A percentile compares a stretch with the other conserved stretches of the same genome.
These are phyloP conservation scores for Sechiopsis laciniata DNA, from an alignment of 306 rosid species.

Conservation along the genomic window DNA sequence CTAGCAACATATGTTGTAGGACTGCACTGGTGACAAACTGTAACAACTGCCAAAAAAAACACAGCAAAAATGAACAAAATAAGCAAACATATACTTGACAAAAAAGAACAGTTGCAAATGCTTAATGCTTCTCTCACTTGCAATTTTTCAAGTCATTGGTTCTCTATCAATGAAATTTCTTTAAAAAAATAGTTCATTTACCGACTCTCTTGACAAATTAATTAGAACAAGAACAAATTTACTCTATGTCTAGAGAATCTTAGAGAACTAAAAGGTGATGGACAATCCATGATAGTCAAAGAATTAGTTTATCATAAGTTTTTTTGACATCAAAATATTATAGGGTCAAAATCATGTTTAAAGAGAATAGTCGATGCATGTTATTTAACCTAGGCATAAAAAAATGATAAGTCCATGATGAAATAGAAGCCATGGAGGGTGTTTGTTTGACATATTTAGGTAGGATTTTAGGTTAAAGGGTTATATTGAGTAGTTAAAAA, in stretches of 20 bases:
- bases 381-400: too few species aligned
- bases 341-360: too few species aligned
- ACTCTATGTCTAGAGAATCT: too few species aligned
- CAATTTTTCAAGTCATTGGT: background rate
- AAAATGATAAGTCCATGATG: background rate
- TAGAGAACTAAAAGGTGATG: too few species aligned
- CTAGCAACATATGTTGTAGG: constrained; percentile 40
- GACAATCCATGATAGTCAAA: too few species aligned
- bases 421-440: background rate
- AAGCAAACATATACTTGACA: constrained; percentile 21
- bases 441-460: too few species aligned
- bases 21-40: constrained; percentile 36
- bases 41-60: constrained; percentile 26
- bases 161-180: background rate
- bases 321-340: too few species aligned
- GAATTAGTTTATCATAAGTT: too few species aligned
- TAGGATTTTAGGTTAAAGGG: too few species aligned
- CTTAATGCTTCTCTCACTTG: background rate
- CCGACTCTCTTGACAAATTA: background rate
- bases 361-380: too few species aligned
- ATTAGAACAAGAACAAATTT: background rate
- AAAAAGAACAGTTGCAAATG: background rate
- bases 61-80: constrained; percentile 24
- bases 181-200: background rate
- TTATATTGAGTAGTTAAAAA: too few species aligned